Evolutionary conservation across 805 yeast genomes (phyloP).

Genomic region (Blastobotrys muscicola): DNA sequence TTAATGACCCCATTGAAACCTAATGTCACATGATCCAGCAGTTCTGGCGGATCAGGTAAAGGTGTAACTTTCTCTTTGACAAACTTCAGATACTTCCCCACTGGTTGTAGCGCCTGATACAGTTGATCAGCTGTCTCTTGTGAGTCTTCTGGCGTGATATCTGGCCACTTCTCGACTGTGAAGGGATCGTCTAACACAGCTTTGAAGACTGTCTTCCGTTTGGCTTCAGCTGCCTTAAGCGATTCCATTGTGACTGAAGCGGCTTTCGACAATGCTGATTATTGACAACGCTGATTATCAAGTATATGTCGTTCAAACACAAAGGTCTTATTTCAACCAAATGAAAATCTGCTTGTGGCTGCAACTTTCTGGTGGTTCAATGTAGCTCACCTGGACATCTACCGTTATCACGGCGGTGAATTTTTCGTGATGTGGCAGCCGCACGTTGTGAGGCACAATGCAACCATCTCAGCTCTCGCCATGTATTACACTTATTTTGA

Average conservation of each 20-base stretch:
- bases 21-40: slow-evolving; percentile 5
- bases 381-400: too few species aligned
- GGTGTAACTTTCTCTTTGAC: background rate
- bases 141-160: slow-evolving; percentile 6
- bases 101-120: slow-evolving; percentile 6
- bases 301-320: too few species aligned
- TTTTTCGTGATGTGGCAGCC: too few species aligned
- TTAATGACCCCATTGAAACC: slow-evolving; percentile 17
- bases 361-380: too few species aligned
- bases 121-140: slow-evolving; percentile 6
- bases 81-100: slow-evolving; percentile 5
- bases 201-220: slow-evolving; percentile 16
- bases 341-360: too few species aligned
- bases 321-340: too few species aligned
- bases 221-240: slow-evolving; percentile 7
- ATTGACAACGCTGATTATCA: too few species aligned
- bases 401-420: too few species aligned
- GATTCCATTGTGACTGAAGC: background rate
- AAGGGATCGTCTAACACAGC: slow-evolving; percentile 23
- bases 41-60: slow-evolving; percentile 6
- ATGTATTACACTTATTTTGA: background rate
- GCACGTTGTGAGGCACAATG: too few species aligned
- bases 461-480: background rate
- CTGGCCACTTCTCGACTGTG: slow-evolving; percentile 15
- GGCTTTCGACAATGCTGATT: too few species aligned